These are phyloP conservation scores for Cercospora canescens DNA, from an alignment of 2,329 filamentous ascomycete species.

Conservation along the genomic window DNA sequence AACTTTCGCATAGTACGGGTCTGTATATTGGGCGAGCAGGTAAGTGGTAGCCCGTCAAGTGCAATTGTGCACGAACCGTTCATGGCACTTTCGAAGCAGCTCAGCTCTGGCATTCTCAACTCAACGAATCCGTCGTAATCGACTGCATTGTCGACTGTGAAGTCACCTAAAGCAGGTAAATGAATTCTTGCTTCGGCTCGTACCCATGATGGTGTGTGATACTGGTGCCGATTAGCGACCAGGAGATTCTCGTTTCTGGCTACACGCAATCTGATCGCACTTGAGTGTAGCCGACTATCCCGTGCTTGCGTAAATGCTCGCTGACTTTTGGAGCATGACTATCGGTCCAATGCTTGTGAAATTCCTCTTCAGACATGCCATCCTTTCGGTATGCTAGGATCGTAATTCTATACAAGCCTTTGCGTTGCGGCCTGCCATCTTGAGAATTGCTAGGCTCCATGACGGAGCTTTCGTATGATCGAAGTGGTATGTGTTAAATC, in stretches of 20 bases:
- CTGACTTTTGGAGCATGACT: constrained; percentile 21
- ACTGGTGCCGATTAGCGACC: background rate
- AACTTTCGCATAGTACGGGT: constrained; percentile 22
- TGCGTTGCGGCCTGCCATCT: background rate
- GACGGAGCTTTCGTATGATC: background rate
- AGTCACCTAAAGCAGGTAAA: constrained; percentile 9
- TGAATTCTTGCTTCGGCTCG: constrained; percentile 9
- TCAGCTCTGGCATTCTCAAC: constrained; percentile 15
- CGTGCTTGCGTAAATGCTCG: constrained; percentile 17
- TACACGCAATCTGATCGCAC: background rate
- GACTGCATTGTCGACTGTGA: constrained; percentile 12
- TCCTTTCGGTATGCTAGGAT: constrained; percentile 16
- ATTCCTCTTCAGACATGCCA: constrained; percentile 20
- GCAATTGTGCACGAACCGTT: background rate
- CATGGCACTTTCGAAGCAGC: constrained; percentile 18
- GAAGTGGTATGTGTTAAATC: background rate
- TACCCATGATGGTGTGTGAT: constrained; percentile 15
- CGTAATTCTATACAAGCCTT: constrained; percentile 16
- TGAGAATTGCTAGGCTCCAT: background rate
- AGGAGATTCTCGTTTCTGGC: background rate
- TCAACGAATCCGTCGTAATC: constrained; percentile 19
- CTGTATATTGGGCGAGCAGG: background rate
- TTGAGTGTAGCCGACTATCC: constrained; percentile 20
- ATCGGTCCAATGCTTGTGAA: constrained; percentile 21
- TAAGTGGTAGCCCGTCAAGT: background rate